These are phyloP conservation scores for Auricularia cornea DNA, from an alignment of 768 basidiomycete genomes.

Conservation along the genomic window DNA sequence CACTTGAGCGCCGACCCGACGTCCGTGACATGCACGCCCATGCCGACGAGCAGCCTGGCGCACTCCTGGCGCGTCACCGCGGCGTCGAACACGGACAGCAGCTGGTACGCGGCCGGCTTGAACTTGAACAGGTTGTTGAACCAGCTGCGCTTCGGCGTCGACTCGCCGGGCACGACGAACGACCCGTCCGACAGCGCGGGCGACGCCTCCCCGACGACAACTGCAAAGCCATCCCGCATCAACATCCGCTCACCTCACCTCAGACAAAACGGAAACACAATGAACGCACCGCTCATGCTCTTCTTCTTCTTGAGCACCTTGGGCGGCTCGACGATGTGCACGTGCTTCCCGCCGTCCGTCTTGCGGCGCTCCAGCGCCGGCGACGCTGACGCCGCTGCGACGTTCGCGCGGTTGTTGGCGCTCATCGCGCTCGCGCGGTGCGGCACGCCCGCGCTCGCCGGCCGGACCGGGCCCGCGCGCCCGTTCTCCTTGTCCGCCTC, in stretches of 20 bases:
- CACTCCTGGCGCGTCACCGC: constrained; percentile 68
- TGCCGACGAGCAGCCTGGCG: constrained; percentile 56
- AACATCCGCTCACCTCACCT: not conserved
- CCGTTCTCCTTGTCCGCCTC: constrained; percentile 55
- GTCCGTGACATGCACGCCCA: constrained; percentile 65
- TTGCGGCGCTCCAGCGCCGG: constrained; percentile 4
- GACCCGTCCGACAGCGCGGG: constrained; percentile 41
- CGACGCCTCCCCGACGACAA: constrained; percentile 21
- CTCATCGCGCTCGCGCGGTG: constrained; percentile 1
- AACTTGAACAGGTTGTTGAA: constrained; percentile 83
- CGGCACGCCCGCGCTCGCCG: not conserved
- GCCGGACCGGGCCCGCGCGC: not conserved
- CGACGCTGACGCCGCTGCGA: no score
- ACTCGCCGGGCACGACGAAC: constrained; percentile 32
- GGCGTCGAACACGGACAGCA: constrained; percentile 51
- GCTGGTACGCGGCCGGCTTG: constrained; percentile 51
- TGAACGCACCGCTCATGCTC: not conserved
- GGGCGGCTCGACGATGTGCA: constrained; percentile 36
- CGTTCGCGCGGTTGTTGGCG: constrained; percentile 3
- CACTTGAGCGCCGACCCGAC: constrained; percentile 67
- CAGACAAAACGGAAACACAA: not conserved
- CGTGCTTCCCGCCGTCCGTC: constrained; percentile 25
- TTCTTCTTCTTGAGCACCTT: constrained; percentile 1
- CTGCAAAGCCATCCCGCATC: not conserved
- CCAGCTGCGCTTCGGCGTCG: constrained; percentile 63